Evolutionary conservation across 2,329 filamentous ascomycete species (phyloP), one percentile per base, ranked within the genome.

Genomic region (Cryoendolithus antarcticus): DNA sequence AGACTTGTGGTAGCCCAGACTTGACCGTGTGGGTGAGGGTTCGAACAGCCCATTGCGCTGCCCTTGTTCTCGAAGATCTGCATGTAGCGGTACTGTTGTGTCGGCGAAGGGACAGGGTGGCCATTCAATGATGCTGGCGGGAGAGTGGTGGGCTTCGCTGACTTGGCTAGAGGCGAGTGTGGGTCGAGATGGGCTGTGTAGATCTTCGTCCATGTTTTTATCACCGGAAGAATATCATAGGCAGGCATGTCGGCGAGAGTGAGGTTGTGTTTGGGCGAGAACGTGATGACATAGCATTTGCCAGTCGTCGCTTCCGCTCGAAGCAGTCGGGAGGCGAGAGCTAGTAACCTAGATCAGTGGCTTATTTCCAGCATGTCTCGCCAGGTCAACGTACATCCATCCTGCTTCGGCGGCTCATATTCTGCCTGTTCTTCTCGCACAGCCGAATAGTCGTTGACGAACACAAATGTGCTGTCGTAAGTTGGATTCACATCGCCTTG

Each of bases 1-100:
- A 95, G 66, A 5, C 79, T 82, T 13, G 85, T 94, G 0, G 88
- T 93, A 2, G 86, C 91, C 91, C 91, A 98, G 46, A 95, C 72
- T 61, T 98, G 91, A 43, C 91, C 89, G 63, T 98, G 91, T 1
- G 91, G 91, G 60, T 98, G 91, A 1, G 91, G 91, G 60, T 98
- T 98, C 1, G 89, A 96, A 68, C 91, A 98, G 37, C 91, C 91
- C 91, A 98, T 98, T 8, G 89, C 86, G 1, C 83, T 78, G 37
- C 91, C 91, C 65, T 98, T 98, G 69, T 98, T 98, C 66, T 98
- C 91, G 47, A 98, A 98, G 48, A 98, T 96, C 59, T 98, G 91
- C 88, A 98, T 95, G 65, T 93, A 96, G 39, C 82, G 77, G 53
- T 93, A 86, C 62, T 93, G 85, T 38, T 82, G 74, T 37, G 71